Percentiles rank a stretch among this genome's conserved stretches.
Conservation (phyloP, 768 basidiomycete species). For the Leccinellum luteum region DNA sequence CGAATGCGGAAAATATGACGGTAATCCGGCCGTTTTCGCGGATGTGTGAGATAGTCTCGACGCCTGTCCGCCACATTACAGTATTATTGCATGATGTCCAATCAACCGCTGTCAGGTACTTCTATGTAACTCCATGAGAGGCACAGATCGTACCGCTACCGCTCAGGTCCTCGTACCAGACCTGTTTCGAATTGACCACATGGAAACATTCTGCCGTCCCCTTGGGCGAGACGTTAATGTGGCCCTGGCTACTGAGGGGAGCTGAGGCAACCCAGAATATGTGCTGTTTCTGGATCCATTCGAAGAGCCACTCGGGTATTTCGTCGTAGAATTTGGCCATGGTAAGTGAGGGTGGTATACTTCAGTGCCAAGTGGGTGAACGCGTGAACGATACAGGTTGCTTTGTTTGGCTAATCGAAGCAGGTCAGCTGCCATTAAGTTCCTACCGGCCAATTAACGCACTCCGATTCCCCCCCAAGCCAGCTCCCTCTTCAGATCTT, state of each 20-base stretch:
- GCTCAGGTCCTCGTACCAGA: slow-evolving; percentile 75
- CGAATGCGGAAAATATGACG: slow-evolving; percentile 59
- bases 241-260: slow-evolving; percentile 54
- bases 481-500: background rate
- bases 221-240: slow-evolving; percentile 69
- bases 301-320: slow-evolving; percentile 52
- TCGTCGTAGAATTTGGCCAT: slow-evolving; percentile 61
- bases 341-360: background rate
- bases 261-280: slow-evolving; percentile 73
- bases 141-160: slow-evolving; percentile 54
- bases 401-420: no score
- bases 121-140: background rate
- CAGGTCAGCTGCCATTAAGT: no score
- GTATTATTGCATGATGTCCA: background rate
- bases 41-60: slow-evolving; percentile 59
- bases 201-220: slow-evolving; percentile 63
- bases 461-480: no score
- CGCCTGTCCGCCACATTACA: slow-evolving; percentile 32
- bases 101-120: background rate
- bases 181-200: slow-evolving; percentile 49
- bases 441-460: no score
- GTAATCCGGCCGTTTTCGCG: slow-evolving; percentile 63
- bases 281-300: slow-evolving; percentile 62
- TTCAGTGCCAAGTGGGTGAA: no score
- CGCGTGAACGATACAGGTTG: no score